A percentile compares a stretch with the other conserved stretches of the same genome.
Conservation (phyloP, 148 eudicot species). For the Rhododendron henanense region DNA sequence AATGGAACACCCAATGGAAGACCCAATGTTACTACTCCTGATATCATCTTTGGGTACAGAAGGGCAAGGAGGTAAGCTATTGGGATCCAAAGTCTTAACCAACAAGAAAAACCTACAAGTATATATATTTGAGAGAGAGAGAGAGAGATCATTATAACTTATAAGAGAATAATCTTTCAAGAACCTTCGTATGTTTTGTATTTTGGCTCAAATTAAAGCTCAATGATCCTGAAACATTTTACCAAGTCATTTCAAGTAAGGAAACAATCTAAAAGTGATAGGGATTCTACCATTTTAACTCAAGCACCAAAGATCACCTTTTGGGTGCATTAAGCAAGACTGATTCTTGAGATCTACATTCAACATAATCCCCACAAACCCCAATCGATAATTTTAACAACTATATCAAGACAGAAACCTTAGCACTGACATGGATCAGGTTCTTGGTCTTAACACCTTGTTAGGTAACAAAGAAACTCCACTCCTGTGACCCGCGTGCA, state of each 20-base stretch:
- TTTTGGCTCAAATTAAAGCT: neutral
- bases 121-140: neutral
- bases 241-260: neutral
- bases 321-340: neutral
- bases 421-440: neutral
- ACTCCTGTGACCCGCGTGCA: neutral
- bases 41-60: slow-evolving; percentile 24
- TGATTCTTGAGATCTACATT: neutral
- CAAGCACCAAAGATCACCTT: neutral
- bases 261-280: neutral
- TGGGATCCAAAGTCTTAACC: slow-evolving; percentile 15
- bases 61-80: slow-evolving; percentile 17
- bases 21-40: slow-evolving; percentile 30
- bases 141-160: neutral
- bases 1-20: slow-evolving; percentile 15
- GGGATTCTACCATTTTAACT: neutral
- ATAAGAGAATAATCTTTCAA: neutral
- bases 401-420: neutral
- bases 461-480: neutral
- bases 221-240: neutral
- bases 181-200: neutral
- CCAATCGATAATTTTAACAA: too few species aligned
- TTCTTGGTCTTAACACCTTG: neutral
- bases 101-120: slow-evolving; percentile 31
- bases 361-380: too few species aligned